These are phyloP conservation scores for Lolium perenne DNA, from an alignment of 176 grass and related monocot species.

Conservation along the genomic window DNA sequence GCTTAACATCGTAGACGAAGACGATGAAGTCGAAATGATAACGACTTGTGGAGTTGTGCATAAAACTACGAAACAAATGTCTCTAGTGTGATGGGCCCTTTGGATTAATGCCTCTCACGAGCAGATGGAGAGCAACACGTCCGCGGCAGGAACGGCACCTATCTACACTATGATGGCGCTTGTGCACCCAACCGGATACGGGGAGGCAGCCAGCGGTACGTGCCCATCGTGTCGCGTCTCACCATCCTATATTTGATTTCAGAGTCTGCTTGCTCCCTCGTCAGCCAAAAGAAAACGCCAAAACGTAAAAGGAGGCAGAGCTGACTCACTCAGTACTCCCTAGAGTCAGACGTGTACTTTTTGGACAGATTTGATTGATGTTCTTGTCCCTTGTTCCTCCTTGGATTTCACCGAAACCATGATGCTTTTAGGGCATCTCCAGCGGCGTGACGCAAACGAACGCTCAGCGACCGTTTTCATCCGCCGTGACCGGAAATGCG, in stretches of 20 bases:
- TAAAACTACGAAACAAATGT: background rate
- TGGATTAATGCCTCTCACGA: slow-evolving; percentile 30
- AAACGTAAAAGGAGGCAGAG: background rate
- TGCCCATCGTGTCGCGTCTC: background rate
- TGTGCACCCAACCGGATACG: background rate
- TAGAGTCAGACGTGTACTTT: background rate
- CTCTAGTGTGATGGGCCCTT: background rate
- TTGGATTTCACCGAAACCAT: background rate
- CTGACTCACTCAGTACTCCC: background rate
- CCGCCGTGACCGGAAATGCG: too few relatives aligned
- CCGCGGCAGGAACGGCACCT: background rate
- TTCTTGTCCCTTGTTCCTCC: slow-evolving; percentile 25
- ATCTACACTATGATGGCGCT: background rate
- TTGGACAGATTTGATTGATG: slow-evolving; percentile 13
- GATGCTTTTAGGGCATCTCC: too few relatives aligned
- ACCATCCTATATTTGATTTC: background rate
- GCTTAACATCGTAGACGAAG: background rate
- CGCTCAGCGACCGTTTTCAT: too few relatives aligned
- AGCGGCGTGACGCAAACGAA: too few relatives aligned
- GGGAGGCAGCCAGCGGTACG: background rate
- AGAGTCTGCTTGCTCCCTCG: background rate
- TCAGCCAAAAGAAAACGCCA: slow-evolving; percentile 18
- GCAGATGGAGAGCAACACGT: background rate
- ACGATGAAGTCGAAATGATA: background rate
- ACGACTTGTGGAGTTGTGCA: background rate